Percentiles rank a stretch among this genome's conserved stretches.
Evolutionary conservation across 768 basidiomycete genomes (phyloP).

Genomic region (Kwoniella sp.): DNA sequence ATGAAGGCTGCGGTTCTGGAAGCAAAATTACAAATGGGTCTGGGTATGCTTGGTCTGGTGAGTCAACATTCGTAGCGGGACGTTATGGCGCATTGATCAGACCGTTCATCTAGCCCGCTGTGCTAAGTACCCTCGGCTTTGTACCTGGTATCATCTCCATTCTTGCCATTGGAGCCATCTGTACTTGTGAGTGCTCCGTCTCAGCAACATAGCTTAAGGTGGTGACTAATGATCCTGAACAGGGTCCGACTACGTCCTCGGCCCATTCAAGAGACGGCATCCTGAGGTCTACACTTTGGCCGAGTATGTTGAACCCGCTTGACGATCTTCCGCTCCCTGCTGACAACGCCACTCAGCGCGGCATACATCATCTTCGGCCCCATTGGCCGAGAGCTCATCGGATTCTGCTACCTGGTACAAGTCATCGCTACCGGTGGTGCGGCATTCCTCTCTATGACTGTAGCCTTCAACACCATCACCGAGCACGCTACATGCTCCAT

Average conservation of each 20-base stretch:
- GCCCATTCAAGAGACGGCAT: slow-evolving; percentile 41
- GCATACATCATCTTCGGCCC: slow-evolving; percentile 33
- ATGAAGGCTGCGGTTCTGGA: slow-evolving; percentile 27
- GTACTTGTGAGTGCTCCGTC: slow-evolving; percentile 16
- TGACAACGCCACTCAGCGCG: slow-evolving; percentile 10
- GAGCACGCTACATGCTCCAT: slow-evolving; percentile 50
- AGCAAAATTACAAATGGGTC: slow-evolving; percentile 32
- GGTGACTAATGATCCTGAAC: not conserved
- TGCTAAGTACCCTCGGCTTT: slow-evolving; percentile 14
- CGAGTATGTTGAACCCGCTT: slow-evolving; percentile 5
- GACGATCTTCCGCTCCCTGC: not conserved
- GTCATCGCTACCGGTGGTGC: slow-evolving; percentile 11
- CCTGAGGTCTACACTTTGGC: slow-evolving; percentile 37
- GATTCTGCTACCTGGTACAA: slow-evolving; percentile 8
- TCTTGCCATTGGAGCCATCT: slow-evolving; percentile 27
- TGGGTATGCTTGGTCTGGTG: slow-evolving; percentile 32
- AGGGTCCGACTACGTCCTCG: slow-evolving; percentile 35
- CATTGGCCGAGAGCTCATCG: slow-evolving; percentile 30
- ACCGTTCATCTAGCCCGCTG: slow-evolving; percentile 22
- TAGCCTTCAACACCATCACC: slow-evolving; percentile 50
- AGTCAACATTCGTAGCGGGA: no score
- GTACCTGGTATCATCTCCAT: slow-evolving; percentile 19
- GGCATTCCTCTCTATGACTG: slow-evolving; percentile 46
- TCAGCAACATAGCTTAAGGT: no score
- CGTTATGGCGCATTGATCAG: no score